Evolutionary conservation across 208 protist genomes (phyloP).

Genomic region (Endotrypanum monterogeii): DNA sequence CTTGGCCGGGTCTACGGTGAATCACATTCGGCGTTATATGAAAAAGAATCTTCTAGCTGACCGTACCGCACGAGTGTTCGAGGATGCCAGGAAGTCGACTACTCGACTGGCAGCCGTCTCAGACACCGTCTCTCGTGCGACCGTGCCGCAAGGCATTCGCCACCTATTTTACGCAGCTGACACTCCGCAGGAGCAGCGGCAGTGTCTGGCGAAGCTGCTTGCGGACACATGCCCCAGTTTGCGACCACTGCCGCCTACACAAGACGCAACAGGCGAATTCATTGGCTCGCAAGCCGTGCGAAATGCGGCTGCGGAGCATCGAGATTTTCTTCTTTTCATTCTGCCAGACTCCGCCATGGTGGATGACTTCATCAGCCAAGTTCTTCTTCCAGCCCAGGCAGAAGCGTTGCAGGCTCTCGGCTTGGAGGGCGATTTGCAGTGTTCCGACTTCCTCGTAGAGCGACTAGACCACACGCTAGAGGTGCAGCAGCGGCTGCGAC

Average conservation of each 20-base stretch:
- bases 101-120: conserved; percentile 28
- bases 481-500: conserved; percentile 36
- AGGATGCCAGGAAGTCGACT: conserved; percentile 25
- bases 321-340: conserved; percentile 52
- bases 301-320: conserved; percentile 5
- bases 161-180: conserved; percentile 87
- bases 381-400: conserved; percentile 56
- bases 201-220: conserved; percentile 59
- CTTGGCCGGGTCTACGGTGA: conserved; percentile 80
- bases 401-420: conserved; percentile 11
- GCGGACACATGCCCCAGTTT: conserved; percentile 29
- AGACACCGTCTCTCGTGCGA: conserved; percentile 50
- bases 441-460: conserved; percentile 35
- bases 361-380: conserved; percentile 45
- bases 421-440: not conserved
- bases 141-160: conserved; percentile 65
- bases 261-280: not conserved
- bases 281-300: not conserved
- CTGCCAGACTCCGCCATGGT: conserved; percentile 62
- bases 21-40: conserved; percentile 88
- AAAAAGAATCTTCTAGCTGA: conserved; percentile 84
- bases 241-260: not conserved
- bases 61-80: conserved; percentile 76
- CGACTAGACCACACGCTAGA: conserved; percentile 44
- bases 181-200: conserved; percentile 67